Evolutionary conservation across 805 yeast genomes (phyloP).

Genomic region (Wickerhamiella musiphila): DNA sequence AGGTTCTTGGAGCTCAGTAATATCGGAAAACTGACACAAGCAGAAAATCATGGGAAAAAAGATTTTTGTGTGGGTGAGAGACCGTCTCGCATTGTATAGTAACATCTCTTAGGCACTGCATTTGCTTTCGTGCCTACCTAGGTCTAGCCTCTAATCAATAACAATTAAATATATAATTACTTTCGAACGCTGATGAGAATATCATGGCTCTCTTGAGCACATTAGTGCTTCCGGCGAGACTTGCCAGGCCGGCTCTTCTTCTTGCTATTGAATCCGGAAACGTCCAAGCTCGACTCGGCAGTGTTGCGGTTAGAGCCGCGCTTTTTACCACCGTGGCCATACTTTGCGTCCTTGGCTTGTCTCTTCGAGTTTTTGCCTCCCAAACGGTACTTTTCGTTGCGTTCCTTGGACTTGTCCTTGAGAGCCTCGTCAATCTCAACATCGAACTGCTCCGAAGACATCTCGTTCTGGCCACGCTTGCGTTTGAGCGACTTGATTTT

Average conservation of each 20-base stretch:
- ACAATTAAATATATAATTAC: conserved; percentile 9
- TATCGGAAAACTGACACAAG: too few relatives aligned
- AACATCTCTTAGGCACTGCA: too few relatives aligned
- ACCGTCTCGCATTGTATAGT: too few relatives aligned
- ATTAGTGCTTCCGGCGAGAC: conserved; percentile 7
- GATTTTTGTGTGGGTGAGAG: too few relatives aligned
- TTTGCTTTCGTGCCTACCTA: too few relatives aligned
- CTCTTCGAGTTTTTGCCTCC: conserved; percentile 47
- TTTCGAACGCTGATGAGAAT: conserved; percentile 18
- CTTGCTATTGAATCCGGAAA: conserved; percentile 36
- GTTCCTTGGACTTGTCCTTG: conserved; percentile 33
- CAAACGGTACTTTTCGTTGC: conserved; percentile 20
- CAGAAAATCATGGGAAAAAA: too few relatives aligned
- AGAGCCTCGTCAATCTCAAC: conserved; percentile 86
- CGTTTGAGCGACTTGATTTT: conserved; percentile 81
- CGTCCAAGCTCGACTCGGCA: conserved; percentile 51
- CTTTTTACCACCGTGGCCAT: conserved; percentile 66
- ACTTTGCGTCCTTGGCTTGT: conserved; percentile 52
- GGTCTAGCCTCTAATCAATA: too few relatives aligned
- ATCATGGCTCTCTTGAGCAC: not conserved
- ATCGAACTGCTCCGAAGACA: conserved; percentile 60
- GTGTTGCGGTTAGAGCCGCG: conserved; percentile 57
- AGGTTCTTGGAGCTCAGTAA: conserved; percentile 25
- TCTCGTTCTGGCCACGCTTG: conserved; percentile 65
- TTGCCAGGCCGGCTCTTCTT: conserved; percentile 29